Conservation (phyloP, 208 protist genomes). For the Wallacemonas sp. region DNA sequence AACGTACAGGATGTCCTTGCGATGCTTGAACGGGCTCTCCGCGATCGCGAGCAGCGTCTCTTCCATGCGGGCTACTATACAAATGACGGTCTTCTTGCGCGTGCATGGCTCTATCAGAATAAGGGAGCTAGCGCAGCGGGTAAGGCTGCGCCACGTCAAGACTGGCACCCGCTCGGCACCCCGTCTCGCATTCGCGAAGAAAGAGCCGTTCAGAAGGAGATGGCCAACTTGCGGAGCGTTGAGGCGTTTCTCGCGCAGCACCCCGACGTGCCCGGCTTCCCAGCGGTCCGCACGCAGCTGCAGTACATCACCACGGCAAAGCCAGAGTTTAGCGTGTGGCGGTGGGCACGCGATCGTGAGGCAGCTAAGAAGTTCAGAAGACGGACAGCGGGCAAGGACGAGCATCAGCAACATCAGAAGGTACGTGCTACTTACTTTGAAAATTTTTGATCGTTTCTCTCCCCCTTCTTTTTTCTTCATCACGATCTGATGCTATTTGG, state of each 20-base stretch:
- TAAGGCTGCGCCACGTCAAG: background rate
- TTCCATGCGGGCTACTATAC: background rate
- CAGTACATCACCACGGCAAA: background rate
- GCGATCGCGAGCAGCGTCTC: background rate
- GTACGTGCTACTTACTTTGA: too few relatives aligned
- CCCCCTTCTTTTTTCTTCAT: too few relatives aligned
- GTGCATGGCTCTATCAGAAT: slow-evolving; percentile 9
- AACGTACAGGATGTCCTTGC: background rate
- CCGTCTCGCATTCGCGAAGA: background rate
- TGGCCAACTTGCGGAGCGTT: background rate
- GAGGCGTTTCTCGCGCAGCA: background rate
- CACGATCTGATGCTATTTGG: too few relatives aligned
- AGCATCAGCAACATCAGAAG: background rate
- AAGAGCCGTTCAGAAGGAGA: background rate
- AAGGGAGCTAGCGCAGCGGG: background rate
- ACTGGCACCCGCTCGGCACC: slow-evolving; percentile 5
- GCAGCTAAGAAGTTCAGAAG: background rate
- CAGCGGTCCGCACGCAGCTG: background rate
- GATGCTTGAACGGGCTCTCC: background rate
- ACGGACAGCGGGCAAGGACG: background rate
- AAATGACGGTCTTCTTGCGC: background rate
- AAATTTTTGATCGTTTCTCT: too few relatives aligned
- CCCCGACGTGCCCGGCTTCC: background rate
- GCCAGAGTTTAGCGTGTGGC: slow-evolving; percentile 1
- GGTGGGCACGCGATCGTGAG: slow-evolving; percentile 1